Base-by-base conservation (phyloP, 2,329 filamentous ascomycete species). In the Alternaria sp. region DNA sequence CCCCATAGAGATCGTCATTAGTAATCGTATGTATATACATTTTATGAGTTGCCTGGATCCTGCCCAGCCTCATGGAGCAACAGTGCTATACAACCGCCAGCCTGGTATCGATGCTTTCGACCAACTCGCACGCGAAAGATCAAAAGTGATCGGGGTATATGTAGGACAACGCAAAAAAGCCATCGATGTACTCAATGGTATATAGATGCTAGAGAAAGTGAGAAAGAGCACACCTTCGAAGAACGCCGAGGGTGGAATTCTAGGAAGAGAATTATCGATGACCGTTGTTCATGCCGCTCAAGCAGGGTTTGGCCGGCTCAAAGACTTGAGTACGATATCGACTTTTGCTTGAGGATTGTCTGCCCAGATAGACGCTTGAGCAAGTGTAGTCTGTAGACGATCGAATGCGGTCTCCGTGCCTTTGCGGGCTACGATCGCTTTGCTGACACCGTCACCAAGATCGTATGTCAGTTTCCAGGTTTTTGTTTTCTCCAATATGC, bases 381-480 rank as follows among this genome's bases (percentile, higher is more conserved):
- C 54, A 36, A 69, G 43, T 15, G 57, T 49, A 32, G n/a, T 49
- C 6, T 57, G 51, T 25, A 70, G 54, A 23, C 61, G 57, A 17
- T 61, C 51, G 17, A 68, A 71, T 5, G 50, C 63, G n/a, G n/a
- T 40, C 21, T 69, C 65, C 10, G 47, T 57, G 15, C 56, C 62
- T 36, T 51, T 57, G 26, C 49, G 64, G 19, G 49, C 50, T 19
- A 65, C 12, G 5, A 57, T 45, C 3, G 61, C 65, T 50, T 65
- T 66, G 36, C 59, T 68, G 6, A 52, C 36, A 10, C 54, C 40
- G 11, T 56, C 49, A 10, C 54, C 44, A 11, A 54, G n/a, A 32
- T 61, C 25, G 30, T 64, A 71, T 6, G 57, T 57, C 28, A 70
- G 28, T 3, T 46, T 54, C 69, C 68, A 70, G 21, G 36, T 43